Conservation (phyloP, 179 eudicot genomes). For the Heliamphora pulchella region DNA sequence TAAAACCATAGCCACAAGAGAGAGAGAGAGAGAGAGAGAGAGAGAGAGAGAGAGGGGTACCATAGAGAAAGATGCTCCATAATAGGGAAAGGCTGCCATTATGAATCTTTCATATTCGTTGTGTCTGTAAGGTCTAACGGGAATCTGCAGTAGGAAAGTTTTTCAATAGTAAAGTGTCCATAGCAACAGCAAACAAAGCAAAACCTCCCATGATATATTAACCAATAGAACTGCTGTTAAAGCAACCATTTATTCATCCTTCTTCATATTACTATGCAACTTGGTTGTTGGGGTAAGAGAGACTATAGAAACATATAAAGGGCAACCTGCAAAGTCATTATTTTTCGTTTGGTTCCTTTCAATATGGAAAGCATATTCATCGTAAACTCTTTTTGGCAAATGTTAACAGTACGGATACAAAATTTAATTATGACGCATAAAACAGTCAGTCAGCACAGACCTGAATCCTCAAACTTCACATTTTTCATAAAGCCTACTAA, state of each 20-base stretch:
- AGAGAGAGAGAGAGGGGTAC: conserved; percentile 25
- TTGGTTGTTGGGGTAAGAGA: not conserved
- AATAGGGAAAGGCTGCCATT: conserved; percentile 79
- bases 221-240: not conserved
- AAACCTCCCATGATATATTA: not conserved
- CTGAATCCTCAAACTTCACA: not conserved
- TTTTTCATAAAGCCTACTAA: too few relatives aligned
- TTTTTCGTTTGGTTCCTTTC: not conserved
- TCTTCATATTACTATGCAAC: not conserved
- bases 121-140: conserved; percentile 86
- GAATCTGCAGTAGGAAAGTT: conserved; percentile 53
- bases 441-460: not conserved
- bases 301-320: not conserved
- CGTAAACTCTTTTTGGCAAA: not conserved
- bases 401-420: not conserved
- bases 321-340: not conserved
- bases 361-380: not conserved
- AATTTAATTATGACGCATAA: not conserved
- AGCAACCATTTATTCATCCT: not conserved
- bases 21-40: not conserved
- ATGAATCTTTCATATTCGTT: conserved; percentile 89
- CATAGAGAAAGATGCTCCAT: conserved; percentile 82
- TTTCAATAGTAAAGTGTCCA: not conserved
- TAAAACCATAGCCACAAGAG: not conserved
- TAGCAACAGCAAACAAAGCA: not conserved